Evolutionary conservation across 805 yeast species (phyloP).

Genomic region (Geotrichum ghanense): DNA sequence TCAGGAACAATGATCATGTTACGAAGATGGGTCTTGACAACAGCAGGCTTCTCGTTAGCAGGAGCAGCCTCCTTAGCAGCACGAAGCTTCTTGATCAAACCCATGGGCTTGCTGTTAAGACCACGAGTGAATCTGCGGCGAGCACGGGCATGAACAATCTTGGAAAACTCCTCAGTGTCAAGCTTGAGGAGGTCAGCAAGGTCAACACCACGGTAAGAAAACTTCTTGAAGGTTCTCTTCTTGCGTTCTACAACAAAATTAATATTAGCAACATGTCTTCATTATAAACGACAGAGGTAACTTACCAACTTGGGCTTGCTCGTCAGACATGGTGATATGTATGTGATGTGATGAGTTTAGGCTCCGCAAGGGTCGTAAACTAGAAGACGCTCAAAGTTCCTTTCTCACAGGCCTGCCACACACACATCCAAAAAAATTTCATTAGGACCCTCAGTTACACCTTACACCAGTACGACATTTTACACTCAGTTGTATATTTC

Average conservation of each 20-base stretch:
- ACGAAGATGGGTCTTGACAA: conserved; percentile 98
- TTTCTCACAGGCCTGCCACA: too few relatives aligned
- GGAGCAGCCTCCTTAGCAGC: conserved; percentile 83
- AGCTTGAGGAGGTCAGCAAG: conserved; percentile 86
- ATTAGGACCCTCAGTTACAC: too few relatives aligned
- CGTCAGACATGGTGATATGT: conserved; percentile 18
- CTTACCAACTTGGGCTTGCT: conserved; percentile 8
- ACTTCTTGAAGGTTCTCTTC: conserved; percentile 80
- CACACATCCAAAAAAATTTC: too few relatives aligned
- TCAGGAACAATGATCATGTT: conserved; percentile 98
- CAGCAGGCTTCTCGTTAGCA: conserved; percentile 91
- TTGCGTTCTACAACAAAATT: conserved; percentile 22
- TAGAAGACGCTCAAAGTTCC: too few relatives aligned
- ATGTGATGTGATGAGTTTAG: neutral
- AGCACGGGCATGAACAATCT: conserved; percentile 95
- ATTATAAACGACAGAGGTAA: neutral
- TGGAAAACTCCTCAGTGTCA: conserved; percentile 93
- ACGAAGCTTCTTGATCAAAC: conserved; percentile 94
- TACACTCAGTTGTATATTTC: too few relatives aligned
- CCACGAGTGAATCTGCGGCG: conserved; percentile 99
- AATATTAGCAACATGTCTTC: too few relatives aligned
- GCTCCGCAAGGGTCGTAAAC: too few relatives aligned
- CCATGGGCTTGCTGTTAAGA: conserved; percentile 88
- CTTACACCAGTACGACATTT: too few relatives aligned
- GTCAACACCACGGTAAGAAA: conserved; percentile 98